Base-by-base conservation (phyloP, 2,329 filamentous ascomycete genomes). In the Aspergillus fumigatiaffinis region DNA sequence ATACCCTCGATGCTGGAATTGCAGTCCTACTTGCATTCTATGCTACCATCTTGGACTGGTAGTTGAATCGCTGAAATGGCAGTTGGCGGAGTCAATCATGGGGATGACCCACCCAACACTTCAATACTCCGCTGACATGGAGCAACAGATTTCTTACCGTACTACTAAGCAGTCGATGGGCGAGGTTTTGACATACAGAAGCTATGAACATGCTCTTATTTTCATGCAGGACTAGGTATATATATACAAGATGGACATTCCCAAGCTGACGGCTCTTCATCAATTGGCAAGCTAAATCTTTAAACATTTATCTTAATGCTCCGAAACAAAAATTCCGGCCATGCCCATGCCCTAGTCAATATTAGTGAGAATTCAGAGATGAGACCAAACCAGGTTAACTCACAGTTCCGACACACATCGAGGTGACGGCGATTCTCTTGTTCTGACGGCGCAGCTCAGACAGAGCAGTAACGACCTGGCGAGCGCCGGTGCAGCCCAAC, bases 311-410 rank as follows among this genome's bases (percentile, higher is more conserved):
- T 46, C 42, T 53, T 64, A 76, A 61, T 90, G 93, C 80, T 96
- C 91, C 2, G 91, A 91, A 58, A 96, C 92, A 87, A 92, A 96
- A 53, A 96, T 87, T 62, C 91, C 91, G 53, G 91, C 92, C 91
- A 96, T 95, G 48, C 92, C 92, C 75, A 77, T 77, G 28, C 75
- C 75, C 69, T 76, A 23, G 35, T 9, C 21, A n/a, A 56, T 28
- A 35, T 32, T 32, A 46, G 60, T 32, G 23, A 20, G 53, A 20
- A 25, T 50, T 52, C 20, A 52, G 9, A 23, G 10, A n/a, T 21
- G 17, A 46, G 7, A 10, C 28, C 26, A 20, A 28, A 10, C 23
- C 8, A 42, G 10, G 23, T 7, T 14, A 91, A 61, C 91, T 70
- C 65, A 75, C 92, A 1, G 92, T 97, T 58, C 92, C 93, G 44